A percentile compares a stretch with the other conserved stretches of the same genome.
These are phyloP conservation scores for Hyaloscypha bicolor DNA, from an alignment of 495 filamentous ascomycete genomes.

Conservation along the genomic window DNA sequence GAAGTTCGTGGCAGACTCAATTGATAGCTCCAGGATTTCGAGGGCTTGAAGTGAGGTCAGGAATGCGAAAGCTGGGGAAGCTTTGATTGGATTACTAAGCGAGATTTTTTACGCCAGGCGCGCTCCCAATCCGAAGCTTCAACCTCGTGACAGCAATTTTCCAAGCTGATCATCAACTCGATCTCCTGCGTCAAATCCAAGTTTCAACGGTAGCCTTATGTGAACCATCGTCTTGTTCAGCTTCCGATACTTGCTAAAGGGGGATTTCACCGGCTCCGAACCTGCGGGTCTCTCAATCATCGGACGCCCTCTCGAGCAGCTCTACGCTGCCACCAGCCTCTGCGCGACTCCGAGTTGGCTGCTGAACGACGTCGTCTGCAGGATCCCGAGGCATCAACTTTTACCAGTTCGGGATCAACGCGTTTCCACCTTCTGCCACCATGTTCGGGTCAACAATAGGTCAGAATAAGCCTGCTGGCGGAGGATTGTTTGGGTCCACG, in stretches of 20 bases:
- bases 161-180: too few species aligned
- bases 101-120: neutral
- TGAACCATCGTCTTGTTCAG: neutral
- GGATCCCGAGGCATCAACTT: neutral
- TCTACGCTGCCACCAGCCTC: neutral
- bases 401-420: neutral
- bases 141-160: neutral
- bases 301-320: neutral
- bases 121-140: conserved; percentile 11
- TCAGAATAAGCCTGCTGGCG: conserved; percentile 22
- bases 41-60: conserved; percentile 27
- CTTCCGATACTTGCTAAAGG: neutral
- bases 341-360: neutral
- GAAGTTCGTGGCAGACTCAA: conserved; percentile 25
- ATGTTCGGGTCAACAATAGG: neutral
- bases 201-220: neutral
- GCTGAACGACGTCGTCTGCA: neutral
- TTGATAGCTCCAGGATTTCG: conserved; percentile 21
- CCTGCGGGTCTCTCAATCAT: neutral
- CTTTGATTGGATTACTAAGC: conserved; percentile 21
- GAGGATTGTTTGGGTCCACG: conserved; percentile 19
- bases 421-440: neutral
- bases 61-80: conserved; percentile 6
- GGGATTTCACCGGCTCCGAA: neutral
- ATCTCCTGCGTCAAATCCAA: neutral